Evolutionary conservation across 768 basidiomycete species (phyloP).

Genomic region (Pilatotrama ljubarskyi): DNA sequence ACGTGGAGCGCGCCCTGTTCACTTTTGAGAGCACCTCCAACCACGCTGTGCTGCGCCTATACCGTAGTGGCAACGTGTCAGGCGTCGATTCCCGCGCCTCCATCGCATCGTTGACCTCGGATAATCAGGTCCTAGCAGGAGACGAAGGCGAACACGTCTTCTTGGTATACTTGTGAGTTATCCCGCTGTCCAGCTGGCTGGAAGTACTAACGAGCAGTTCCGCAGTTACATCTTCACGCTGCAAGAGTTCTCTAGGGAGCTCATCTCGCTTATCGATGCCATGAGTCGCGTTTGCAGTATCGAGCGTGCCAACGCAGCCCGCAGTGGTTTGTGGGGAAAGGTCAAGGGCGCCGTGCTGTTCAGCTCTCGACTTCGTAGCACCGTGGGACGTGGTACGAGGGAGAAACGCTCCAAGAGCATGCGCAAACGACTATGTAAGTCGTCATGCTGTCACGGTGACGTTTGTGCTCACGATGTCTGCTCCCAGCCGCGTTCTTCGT

Average conservation of each 20-base stretch:
- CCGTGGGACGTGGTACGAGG: neutral
- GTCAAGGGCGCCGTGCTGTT: slow-evolving; percentile 20
- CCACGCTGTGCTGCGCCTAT: slow-evolving; percentile 76
- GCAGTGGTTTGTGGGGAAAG: slow-evolving; percentile 43
- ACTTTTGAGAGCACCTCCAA: slow-evolving; percentile 84
- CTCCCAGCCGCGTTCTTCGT: slow-evolving; percentile 53
- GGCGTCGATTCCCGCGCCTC: slow-evolving; percentile 25
- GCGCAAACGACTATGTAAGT: slow-evolving; percentile 32
- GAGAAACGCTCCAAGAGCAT: slow-evolving; percentile 19
- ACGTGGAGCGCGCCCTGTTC: slow-evolving; percentile 66
- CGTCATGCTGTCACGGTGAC: neutral
- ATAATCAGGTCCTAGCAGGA: slow-evolving; percentile 41
- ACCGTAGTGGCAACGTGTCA: slow-evolving; percentile 46
- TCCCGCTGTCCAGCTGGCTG: neutral
- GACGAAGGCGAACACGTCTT: slow-evolving; percentile 83
- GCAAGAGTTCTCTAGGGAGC: slow-evolving; percentile 89
- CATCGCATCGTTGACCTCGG: slow-evolving; percentile 29
- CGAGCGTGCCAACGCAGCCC: slow-evolving; percentile 48
- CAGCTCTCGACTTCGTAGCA: neutral
- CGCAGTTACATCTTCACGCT: slow-evolving; percentile 91
- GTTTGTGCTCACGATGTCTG: neutral
- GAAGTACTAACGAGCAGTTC: neutral
- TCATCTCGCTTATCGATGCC: slow-evolving; percentile 79
- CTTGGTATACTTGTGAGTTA: slow-evolving; percentile 86
- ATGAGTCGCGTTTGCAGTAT: slow-evolving; percentile 77